Evolutionary conservation across 1,284 basidiomycete species (phyloP), one percentile per base, ranked within the genome.

Genomic region (Kalmanozyma brasiliensis): DNA sequence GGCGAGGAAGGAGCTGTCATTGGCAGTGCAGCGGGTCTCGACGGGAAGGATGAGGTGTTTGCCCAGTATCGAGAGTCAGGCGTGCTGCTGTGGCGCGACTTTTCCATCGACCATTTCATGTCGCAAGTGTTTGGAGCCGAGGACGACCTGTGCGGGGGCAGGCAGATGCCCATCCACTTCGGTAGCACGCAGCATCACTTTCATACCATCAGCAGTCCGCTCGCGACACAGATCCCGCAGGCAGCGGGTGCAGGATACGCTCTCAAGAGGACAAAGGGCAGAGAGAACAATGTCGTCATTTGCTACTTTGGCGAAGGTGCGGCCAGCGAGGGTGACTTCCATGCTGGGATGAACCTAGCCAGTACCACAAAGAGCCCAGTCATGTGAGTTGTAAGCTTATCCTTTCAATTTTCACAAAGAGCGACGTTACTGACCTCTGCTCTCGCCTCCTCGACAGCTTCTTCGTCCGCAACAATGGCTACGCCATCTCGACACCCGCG

Each of bases 171-270:
- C 11, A 70, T 82, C 17, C 94, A 97, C 80, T 93, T 94, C 82
- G 91, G 92, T 8, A 93, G 92, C 5, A 86, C 87, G 2, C 84
- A 89, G 56, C 87, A 91, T 67, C 93, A 95, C 81, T 95, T 95
- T 81, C 92, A 94, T 83, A 93, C 91, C 26, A 94, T 97, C 66
- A 95, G 93, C 4, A 93, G 91, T 10, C 91, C 94, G 0, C 86
- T 97, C n/a, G 92, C 91, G 2, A 97, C 94, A 0, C 94, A 97
- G 83, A 93, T 97, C 67, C 94, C 94, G 0, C 93, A 96, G 83
- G 94, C 93, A 8, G 93, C 94, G 0, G 94, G 94, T 6, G 92
- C 95, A 5, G 94, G 88, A 0, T 96, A 91, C 80, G 92, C 93
- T 1, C 85, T 97, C 51, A 91, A 91, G 79, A 87, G 92, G 4